Base-by-base conservation (phyloP, 139 green algal genomes). In the Chlorella sp. region DNA sequence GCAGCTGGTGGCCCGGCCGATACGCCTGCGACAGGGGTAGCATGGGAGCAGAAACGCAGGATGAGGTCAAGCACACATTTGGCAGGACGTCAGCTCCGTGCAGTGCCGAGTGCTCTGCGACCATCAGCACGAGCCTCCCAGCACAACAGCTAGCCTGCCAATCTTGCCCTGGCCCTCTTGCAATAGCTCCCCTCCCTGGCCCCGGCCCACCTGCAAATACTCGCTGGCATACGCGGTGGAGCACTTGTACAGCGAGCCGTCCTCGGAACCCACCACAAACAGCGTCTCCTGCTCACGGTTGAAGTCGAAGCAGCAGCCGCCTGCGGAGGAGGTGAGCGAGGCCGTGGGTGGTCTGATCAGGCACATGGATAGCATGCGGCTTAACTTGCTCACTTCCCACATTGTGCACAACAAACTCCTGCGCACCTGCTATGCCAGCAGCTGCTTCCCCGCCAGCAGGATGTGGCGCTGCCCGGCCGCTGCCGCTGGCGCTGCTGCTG, bases 221-320 rank as follows among this genome's bases (percentile, higher is more conserved):
- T 98, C 91, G 9, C 87, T 94, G 83, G 85, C 92, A 90, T 96
- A 96, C 0, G 94, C 94, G 68, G 95, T 97, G 87, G 86, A 95
- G 94, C 95, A 98, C 88, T 95, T 94, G 92, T 97, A 93, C 19
- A 99, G 91, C 28, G 73, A 56, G 32, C 95, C 96, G 87, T 98
- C 93, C 88, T 98, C 95, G 9, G 92, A 96, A 48, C 96, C 96
- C 44, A 98, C 94, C 60, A 98, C 76, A 89, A 98, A 98, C 32
- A 96, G 88, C 82, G 91, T 85, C 40, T 93, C 91, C 72, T 88
- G 86, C 41, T 82, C 34, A 13, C 54, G 93, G 89, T 95, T 93
- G 85, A 98, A 98, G 89, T 98, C 95, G 83, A 98, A 94, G 89
- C 92, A 96, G 85, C 88, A 96, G 51, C 92, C 94, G 14, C 89